Evolutionary conservation across 2,329 filamentous ascomycete species (phyloP), one percentile per base, ranked within the genome.

Genomic region (Diaporthe velutina): DNA sequence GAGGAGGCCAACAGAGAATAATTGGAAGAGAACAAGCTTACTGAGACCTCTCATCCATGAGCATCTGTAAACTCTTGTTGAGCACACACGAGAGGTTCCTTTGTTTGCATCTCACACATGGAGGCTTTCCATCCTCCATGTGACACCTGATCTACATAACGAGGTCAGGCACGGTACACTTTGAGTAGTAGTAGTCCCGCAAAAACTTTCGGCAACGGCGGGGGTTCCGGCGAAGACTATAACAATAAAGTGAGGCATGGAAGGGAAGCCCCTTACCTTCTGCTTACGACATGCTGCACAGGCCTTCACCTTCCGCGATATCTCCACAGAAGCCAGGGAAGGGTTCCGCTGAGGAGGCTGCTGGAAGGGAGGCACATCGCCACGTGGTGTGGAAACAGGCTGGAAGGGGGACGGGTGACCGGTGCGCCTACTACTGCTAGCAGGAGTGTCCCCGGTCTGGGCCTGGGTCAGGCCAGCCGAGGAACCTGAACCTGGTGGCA

Each of bases 41-140:
- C 83, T 84, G 83, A 45, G 82, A 81, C 73, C 83, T 83, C 76
- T 85, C 84, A 76, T 84, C 83, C 45, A 85, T 85, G 30, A 85
- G 81, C 1, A 82, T 85, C 75, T 85, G 84, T 3, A 85, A 78
- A 60, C 83, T 85, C 79, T 85, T 85, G 60, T 84, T 84, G 66
- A 85, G 74, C 2, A 85, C 83, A 64, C 84, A 85, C 0, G 81
- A 80, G 38, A 85, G 75, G 52, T 82, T 82, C 19, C 82, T 76
- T 73, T 85, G 83, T 25, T 79, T 75, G 60, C 84, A 85, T 72
- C 84, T 79, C 6, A 81, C 80, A 75, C 84, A 85, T 4, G 83
- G 83, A 3, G 84, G 83, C 0, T 83, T 83, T 35, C 78, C 80
- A 48, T 84, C 82, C 61, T 85, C 83, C 83, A 85, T 85, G 58